Base-by-base conservation (phyloP, 306 rosid species). In the Boehmeria nivea region DNA sequence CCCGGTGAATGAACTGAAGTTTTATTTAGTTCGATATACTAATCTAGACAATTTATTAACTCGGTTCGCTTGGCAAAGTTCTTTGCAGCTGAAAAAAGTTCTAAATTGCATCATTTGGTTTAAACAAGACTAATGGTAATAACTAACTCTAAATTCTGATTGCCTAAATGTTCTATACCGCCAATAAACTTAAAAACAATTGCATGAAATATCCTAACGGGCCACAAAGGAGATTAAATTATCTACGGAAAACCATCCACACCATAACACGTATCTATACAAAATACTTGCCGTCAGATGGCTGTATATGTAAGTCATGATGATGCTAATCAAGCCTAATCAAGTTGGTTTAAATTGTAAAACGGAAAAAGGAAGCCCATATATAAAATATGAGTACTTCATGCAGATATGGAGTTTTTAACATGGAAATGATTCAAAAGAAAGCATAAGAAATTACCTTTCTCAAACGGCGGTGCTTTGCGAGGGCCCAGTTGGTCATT, bases 401-500 rank as follows among this genome's bases (percentile, higher is more conserved):
- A 28, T 10, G 9, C 15, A 27, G 3, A 52, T 19, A 63, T 40
- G 27, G 49, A 48, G 21, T 6, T 38, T 18, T 27, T 6, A 4
- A 16, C 2, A 50, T 13, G 0, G 17, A 51, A 37, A 16, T 18
- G 15, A 12, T 15, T 16, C 16, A n/a, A 40, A 55, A 50, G 16
- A 67, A 42, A 51, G 63, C 21, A 23, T 38, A 31, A 37, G 65
- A 50, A 57, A 57, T 18, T 26, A 91, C 99, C 99, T 91, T 91
- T 78, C 76, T 91, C 66, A 91, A 72, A 28, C 99, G 96, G 43
- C 86, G 94, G 72, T 84, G 99, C 79, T 91, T 91, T 31, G 95
- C 88, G 2, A 91, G 76, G 47, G 99, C 99, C 99, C 99, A 93
- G 25, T 93, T 93, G 65, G 89, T 69, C 99, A 93, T 93, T 79